Percentiles rank a stretch among this genome's conserved stretches.
Evolutionary conservation across 768 basidiomycete genomes (phyloP).

Genomic region (Boletus pseudo-olivaceus): DNA sequence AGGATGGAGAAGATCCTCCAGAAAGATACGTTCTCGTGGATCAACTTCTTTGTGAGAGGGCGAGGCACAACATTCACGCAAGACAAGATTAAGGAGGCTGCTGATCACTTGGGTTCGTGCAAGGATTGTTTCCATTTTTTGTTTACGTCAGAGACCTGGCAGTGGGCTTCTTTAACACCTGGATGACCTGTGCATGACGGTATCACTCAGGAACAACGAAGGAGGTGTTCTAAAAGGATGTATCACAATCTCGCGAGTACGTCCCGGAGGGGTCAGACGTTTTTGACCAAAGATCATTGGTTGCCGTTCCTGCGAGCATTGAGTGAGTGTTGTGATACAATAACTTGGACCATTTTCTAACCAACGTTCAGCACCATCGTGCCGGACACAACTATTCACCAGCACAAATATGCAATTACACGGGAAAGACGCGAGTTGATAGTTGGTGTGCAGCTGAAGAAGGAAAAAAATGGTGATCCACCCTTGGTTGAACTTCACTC

Average conservation of each 20-base stretch:
- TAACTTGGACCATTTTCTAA: not conserved
- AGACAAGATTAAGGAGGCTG: not conserved
- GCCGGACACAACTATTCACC: not conserved
- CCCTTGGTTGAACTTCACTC: not conserved
- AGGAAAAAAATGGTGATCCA: not conserved
- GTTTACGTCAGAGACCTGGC: not conserved
- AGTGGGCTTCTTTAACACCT: not conserved
- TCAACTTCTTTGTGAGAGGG: not conserved
- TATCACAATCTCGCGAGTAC: not conserved
- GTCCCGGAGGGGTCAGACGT: not conserved
- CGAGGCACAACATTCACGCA: not conserved
- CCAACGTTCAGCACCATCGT: not conserved
- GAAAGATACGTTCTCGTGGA: not conserved
- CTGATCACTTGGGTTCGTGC: not conserved
- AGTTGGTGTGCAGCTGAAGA: not conserved
- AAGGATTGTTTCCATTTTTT: not conserved
- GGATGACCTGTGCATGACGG: not conserved
- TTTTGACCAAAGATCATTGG: not conserved
- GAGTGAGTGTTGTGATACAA: not conserved
- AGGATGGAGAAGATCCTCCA: not conserved
- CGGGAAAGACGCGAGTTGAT: no score
- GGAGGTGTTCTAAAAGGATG: not conserved
- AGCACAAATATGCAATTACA: not conserved
- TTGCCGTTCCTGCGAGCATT: not conserved
- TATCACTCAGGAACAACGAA: not conserved